Base-by-base conservation (phyloP, 2,329 filamentous ascomycete species). In the Aureobasidium sp. region DNA sequence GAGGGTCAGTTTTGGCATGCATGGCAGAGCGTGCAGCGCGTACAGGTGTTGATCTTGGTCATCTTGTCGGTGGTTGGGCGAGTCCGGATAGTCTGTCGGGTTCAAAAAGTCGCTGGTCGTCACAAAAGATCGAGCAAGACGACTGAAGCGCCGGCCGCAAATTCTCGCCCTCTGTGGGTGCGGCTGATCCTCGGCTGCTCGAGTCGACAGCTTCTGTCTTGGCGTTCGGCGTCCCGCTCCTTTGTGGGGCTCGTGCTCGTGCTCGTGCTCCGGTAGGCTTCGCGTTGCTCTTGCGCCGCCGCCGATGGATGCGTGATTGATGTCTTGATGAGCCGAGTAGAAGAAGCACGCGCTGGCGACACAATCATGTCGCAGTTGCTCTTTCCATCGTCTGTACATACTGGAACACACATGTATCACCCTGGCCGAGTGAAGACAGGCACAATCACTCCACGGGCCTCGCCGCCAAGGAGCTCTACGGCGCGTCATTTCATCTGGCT, bases 21-120 rank as follows among this genome's bases (percentile, higher is more conserved):
- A 38, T 38, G 23, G 45, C 3, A 37, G 35, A 19, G 19, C 2
- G n/a, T n/a, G 25, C 29, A 33, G 35, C 51, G 73, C 81, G 67
- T 76, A 84, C 81, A 74, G 73, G 74, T 76, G 80, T 83, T 86
- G 76, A 88, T 81, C 79, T 89, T 89, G 74, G 80, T 83, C 87
- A 89, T 89, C 78, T 77, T 83, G 82, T 70, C 69, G 73, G 73
- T 66, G 19, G 49, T 62, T 63, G 62, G 57, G 57, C 57, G 57
- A 59, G 35, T 55, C 51, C 54, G 51, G 51, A 54, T 49, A 21
- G 50, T 42, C n/a, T 60, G 47, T 58, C 60, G 47, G 46, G 54
- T 23, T 50, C 31, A 38, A 55, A 55, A 33, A 46, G 57, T 50
- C 62, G 60, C 60, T 61, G 60, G 50, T 60, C 50, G 60, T 59